Evolutionary conservation across 495 filamentous ascomycete species (phyloP).

Genomic region (Neurospora africana): DNA sequence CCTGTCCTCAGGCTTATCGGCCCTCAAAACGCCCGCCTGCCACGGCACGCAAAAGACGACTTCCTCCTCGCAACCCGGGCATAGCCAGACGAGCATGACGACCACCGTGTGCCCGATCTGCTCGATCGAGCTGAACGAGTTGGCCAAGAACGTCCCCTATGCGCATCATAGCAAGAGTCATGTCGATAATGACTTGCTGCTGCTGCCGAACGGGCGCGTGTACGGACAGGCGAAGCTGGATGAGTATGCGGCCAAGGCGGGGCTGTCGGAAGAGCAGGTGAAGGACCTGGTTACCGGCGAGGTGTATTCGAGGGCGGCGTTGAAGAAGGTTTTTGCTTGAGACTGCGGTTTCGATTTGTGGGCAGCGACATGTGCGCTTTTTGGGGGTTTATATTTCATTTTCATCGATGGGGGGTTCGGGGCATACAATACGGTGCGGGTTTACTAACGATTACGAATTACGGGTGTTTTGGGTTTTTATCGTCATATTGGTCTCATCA

Average conservation of each 20-base stretch:
- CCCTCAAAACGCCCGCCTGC: slow-evolving; percentile 91
- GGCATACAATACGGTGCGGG: neutral
- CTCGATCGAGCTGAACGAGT: slow-evolving; percentile 82
- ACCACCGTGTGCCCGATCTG: slow-evolving; percentile 80
- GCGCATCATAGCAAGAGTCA: slow-evolving; percentile 90
- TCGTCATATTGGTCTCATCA: neutral
- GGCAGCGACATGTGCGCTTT: neutral
- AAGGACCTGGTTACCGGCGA: slow-evolving; percentile 76
- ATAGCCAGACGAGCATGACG: slow-evolving; percentile 26
- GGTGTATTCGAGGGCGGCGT: slow-evolving; percentile 44
- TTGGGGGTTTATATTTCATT: neutral
- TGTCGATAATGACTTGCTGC: slow-evolving; percentile 70
- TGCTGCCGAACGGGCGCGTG: slow-evolving; percentile 78
- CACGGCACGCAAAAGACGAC: slow-evolving; percentile 35
- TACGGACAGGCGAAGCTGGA: slow-evolving; percentile 69
- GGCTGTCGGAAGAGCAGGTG: slow-evolving; percentile 50
- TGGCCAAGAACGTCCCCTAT: slow-evolving; percentile 81
- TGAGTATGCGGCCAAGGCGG: slow-evolving; percentile 65
- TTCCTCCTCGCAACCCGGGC: slow-evolving; percentile 12
- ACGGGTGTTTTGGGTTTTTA: neutral
- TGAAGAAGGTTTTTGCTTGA: slow-evolving; percentile 75
- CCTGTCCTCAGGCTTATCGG: slow-evolving; percentile 80
- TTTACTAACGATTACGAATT: neutral
- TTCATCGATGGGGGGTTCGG: neutral
- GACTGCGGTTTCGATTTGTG: neutral